Evolutionary conservation across 2,329 filamentous ascomycete genomes (phyloP), one percentile per base, ranked within the genome.

Genomic region (Aureobasidium sp.): DNA sequence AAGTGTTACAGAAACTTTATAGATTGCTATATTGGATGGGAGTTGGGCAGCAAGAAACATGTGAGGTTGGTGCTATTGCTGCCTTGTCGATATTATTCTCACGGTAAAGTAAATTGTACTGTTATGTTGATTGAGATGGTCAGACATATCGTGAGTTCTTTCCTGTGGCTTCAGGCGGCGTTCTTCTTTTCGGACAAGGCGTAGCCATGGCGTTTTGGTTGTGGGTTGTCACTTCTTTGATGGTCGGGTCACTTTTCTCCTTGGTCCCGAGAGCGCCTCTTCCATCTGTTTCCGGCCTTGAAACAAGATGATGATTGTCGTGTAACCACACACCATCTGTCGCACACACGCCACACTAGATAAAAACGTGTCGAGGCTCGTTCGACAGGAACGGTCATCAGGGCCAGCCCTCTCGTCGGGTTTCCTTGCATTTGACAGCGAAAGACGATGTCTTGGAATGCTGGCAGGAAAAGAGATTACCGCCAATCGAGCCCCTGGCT

Each of bases 401-500:
- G 35, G 22, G 50, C 37, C 14, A 24, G 35, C 33, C 31, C 33
- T 52, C 31, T 52, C 48, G 24, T 40, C 50, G 35, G 22, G 6
- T 40, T 19, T 49, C 50, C 35, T 54, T 54, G 50, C 50, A 54
- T 50, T 3, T 33, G 9, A 35, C 27, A 50, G 15, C 8, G 15
- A 12, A 12, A 24, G 33, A 19, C 14, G 33, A 39, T 39, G 49
- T 39, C 52, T 33, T 35, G 53, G 53, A 57, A 57, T 57, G 53
- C 14, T 15, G 49, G 49, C 31, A 52, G 49, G 9, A 27, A 35
- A 53, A 19, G 53, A 56, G 37, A 56, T 56, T 57, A 58, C 54
- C 54, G 54, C 33, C 42, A 39, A 48, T 31, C 54, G 54, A 58
- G 14, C 54, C 54, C 54, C 40, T 58, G 54, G 54, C 54, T 31